A percentile compares a stretch with the other conserved stretches of the same genome.
Conservation (phyloP, 2,329 filamentous ascomycete species). For the Dothistroma septosporum region DNA sequence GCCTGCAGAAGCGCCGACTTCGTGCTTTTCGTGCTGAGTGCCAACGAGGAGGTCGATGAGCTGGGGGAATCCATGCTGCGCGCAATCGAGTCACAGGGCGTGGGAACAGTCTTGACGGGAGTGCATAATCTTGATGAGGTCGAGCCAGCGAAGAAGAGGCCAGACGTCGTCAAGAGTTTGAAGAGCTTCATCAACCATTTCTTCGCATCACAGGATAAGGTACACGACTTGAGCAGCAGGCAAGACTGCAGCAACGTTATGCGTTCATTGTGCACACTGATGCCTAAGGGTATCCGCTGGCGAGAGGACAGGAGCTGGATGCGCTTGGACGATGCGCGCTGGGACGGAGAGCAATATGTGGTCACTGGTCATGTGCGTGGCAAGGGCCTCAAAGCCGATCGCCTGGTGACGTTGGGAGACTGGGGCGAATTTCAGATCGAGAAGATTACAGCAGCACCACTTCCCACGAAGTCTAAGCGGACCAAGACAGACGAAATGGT, state of each 20-base stretch:
- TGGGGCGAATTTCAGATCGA: constrained; percentile 93
- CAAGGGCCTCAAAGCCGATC: constrained; percentile 80
- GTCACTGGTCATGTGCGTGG: constrained; percentile 84
- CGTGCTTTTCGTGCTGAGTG: constrained; percentile 78
- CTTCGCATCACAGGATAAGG: constrained; percentile 85
- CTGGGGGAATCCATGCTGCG: constrained; percentile 80
- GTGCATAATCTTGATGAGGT: constrained; percentile 69
- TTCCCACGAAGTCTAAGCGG: constrained; percentile 54
- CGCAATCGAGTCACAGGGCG: constrained; percentile 85
- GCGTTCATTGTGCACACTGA: constrained; percentile 83
- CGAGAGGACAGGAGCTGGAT: constrained; percentile 95
- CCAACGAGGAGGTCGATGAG: constrained; percentile 76
- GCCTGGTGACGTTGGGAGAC: constrained; percentile 84
- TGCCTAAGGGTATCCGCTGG: constrained; percentile 92
- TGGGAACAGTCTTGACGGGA: constrained; percentile 84
- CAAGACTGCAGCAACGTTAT: constrained; percentile 91
- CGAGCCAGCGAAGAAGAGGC: constrained; percentile 72
- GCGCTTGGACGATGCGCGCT: constrained; percentile 76
- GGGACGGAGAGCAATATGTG: constrained; percentile 52
- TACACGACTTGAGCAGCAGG: constrained; percentile 80
- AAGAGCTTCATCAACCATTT: constrained; percentile 94
- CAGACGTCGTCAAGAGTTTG: constrained; percentile 73
- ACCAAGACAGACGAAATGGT: constrained; percentile 58
- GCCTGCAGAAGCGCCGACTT: constrained; percentile 87
- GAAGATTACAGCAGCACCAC: constrained; percentile 74